A percentile compares a stretch with the other conserved stretches of the same genome.
These are phyloP conservation scores for Aspergillus luchuensis DNA, from an alignment of 2,329 filamentous ascomycete genomes.

Conservation along the genomic window DNA sequence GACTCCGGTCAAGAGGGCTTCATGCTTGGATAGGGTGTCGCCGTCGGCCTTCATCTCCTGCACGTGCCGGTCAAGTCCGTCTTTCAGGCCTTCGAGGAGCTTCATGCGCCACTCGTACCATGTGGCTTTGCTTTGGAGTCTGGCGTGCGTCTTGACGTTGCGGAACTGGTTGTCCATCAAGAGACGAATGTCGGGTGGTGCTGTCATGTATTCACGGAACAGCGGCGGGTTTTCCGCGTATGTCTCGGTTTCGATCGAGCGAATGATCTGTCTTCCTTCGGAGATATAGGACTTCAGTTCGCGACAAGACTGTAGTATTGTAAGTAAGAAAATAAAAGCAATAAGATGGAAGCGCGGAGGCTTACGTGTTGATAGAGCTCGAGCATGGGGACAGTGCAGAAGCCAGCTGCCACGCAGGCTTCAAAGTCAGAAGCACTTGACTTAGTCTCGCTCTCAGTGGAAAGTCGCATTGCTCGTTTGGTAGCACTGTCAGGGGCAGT, in stretches of 20 bases:
- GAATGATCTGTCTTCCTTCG: constrained; percentile 84
- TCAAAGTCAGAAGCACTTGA: constrained; percentile 57
- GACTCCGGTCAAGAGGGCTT: constrained; percentile 66
- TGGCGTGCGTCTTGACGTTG: constrained; percentile 91
- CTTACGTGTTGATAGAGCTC: constrained; percentile 88
- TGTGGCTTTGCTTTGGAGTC: constrained; percentile 87
- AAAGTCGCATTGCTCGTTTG: constrained; percentile 32
- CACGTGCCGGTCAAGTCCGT: constrained; percentile 73
- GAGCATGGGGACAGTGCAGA: constrained; percentile 88
- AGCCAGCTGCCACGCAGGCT: constrained; percentile 80
- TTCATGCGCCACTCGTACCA: constrained; percentile 99
- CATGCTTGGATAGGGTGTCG: constrained; percentile 65
- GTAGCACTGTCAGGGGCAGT: constrained; percentile 59
- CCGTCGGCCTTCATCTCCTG: constrained; percentile 78
- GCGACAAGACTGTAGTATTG: constrained; percentile 66
- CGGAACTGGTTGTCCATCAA: constrained; percentile 97
- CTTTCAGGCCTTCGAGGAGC: constrained; percentile 76
- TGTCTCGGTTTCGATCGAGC: constrained; percentile 86
- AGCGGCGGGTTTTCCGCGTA: constrained; percentile 87
- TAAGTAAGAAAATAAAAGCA: constrained; percentile 29
- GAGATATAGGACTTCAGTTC: constrained; percentile 97
- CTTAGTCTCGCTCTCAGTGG: constrained; percentile 25
- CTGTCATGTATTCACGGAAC: constrained; percentile 87
- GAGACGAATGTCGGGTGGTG: constrained; percentile 76
- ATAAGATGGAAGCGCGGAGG: constrained; percentile 16